phyloP scores from a whole-genome alignment of 2,329 filamentous ascomycete species.

The Paecilomyces sp. region DNA sequence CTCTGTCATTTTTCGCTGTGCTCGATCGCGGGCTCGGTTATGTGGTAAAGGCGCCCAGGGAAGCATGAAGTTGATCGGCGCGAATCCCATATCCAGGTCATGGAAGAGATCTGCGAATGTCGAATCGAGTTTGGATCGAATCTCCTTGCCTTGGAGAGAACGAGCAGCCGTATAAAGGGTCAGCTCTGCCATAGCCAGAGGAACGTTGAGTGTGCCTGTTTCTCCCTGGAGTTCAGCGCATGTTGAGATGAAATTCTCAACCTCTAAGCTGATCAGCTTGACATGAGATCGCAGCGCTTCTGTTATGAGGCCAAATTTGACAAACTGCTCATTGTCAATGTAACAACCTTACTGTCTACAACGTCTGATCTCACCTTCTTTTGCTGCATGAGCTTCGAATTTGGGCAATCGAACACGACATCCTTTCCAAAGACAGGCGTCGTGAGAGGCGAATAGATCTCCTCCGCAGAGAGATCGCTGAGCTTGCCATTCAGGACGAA shows the following conservation, averaged over 20 bases:
- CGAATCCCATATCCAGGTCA: slow-evolving; percentile 85
- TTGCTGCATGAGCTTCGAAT: slow-evolving; percentile 90
- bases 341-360: background rate
- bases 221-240: slow-evolving; percentile 60
- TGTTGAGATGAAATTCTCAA: slow-evolving; percentile 64
- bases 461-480: slow-evolving; percentile 83
- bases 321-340: slow-evolving; percentile 36
- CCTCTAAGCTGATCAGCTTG: slow-evolving; percentile 68
- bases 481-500: slow-evolving; percentile 89
- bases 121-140: slow-evolving; percentile 72
- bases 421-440: slow-evolving; percentile 70
- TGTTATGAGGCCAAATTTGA: slow-evolving; percentile 58
- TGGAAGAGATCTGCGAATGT: slow-evolving; percentile 77
- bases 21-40: slow-evolving; percentile 72
- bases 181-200: slow-evolving; percentile 72
- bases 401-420: slow-evolving; percentile 87
- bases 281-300: slow-evolving; percentile 65
- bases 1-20: slow-evolving; percentile 72
- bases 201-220: slow-evolving; percentile 63
- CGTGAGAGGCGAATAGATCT: slow-evolving; percentile 74
- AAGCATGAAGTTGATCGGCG: slow-evolving; percentile 81
- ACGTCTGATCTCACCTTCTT: slow-evolving; percentile 61
- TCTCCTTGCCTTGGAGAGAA: slow-evolving; percentile 75
- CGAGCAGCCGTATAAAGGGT: slow-evolving; percentile 87
- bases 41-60: slow-evolving; percentile 85